A percentile compares a stretch with the other conserved stretches of the same genome.
Conservation (phyloP, 208 protist genomes). For the Spironucleus salmonicida region DNA sequence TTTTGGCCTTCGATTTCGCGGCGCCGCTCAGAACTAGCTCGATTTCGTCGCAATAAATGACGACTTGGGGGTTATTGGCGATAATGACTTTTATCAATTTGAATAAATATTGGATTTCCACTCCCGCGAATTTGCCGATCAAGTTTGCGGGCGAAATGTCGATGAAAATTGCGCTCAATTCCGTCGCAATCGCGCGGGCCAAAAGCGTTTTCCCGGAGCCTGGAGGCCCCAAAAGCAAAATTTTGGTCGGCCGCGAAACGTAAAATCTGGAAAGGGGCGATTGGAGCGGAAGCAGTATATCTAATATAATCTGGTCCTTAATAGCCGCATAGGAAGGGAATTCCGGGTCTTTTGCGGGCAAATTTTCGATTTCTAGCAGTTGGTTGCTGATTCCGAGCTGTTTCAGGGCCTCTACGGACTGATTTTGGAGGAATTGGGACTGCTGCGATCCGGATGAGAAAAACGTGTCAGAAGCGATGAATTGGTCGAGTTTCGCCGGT, state of each 20-base stretch:
- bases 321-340: background rate
- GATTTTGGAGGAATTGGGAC: background rate
- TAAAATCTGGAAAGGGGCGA: background rate
- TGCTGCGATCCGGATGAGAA: background rate
- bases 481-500: background rate
- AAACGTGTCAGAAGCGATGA: constrained; percentile 5
- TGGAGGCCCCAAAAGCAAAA: constrained; percentile 16
- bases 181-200: background rate
- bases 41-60: constrained; percentile 17
- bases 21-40: background rate
- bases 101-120: constrained; percentile 4
- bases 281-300: background rate
- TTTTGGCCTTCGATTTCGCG: background rate
- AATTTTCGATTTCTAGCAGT: too few relatives aligned
- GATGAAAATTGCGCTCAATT: constrained; percentile 6
- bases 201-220: constrained; percentile 7
- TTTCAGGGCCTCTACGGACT: background rate
- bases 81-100: constrained; percentile 3
- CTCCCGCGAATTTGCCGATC: background rate
- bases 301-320: background rate
- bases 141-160: constrained; percentile 21
- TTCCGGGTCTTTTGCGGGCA: too few relatives aligned
- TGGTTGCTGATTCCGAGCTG: too few relatives aligned
- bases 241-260: background rate
- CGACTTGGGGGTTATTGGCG: background rate